Evolutionary conservation across 2,329 filamentous ascomycete species (phyloP).

Genomic region (Acrocalymma vagum): DNA sequence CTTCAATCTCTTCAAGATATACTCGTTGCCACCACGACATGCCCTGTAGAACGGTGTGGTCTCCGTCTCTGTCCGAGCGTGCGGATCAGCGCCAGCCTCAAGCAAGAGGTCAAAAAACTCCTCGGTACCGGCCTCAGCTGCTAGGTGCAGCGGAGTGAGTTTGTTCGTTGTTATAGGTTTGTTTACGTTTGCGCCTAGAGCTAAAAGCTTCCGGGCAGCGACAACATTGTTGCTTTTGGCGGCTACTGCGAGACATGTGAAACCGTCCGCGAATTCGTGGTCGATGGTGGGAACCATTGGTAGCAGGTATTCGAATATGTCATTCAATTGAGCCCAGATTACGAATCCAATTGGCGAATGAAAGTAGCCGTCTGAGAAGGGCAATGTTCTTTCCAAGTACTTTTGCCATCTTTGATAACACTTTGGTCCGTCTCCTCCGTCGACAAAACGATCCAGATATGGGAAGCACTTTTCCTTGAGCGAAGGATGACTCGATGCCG

Average conservation of each 20-base stretch:
- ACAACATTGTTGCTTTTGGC: background rate
- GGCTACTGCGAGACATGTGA: slow-evolving; percentile 7
- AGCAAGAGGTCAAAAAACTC: slow-evolving; percentile 8
- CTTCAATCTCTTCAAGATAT: slow-evolving; percentile 6
- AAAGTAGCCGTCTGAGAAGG: background rate
- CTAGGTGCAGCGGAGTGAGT: slow-evolving; percentile 5
- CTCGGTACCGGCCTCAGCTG: slow-evolving; percentile 1
- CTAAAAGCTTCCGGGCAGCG: slow-evolving; percentile 1
- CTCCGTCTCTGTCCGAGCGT: slow-evolving; percentile 4
- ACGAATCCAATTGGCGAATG: slow-evolving; percentile 8
- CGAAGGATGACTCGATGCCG: background rate
- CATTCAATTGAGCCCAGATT: slow-evolving; percentile 6
- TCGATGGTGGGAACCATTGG: background rate
- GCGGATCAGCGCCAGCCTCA: slow-evolving; percentile 7
- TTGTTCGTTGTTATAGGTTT: background rate
- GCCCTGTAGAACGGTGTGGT: slow-evolving; percentile 14
- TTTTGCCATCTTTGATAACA: slow-evolving; percentile 6
- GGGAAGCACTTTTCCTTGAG: slow-evolving; percentile 1
- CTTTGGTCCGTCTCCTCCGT: slow-evolving; percentile 2
- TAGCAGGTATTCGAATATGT: slow-evolving; percentile 5
- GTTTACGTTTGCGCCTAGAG: slow-evolving; percentile 5
- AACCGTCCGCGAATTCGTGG: background rate
- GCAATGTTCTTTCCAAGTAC: background rate
- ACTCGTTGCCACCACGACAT: slow-evolving; percentile 2
- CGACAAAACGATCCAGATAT: slow-evolving; percentile 6